phyloP scores from a whole-genome alignment of 2,329 filamentous ascomycete genomes.

The Ophiostoma tasmaniense region DNA sequence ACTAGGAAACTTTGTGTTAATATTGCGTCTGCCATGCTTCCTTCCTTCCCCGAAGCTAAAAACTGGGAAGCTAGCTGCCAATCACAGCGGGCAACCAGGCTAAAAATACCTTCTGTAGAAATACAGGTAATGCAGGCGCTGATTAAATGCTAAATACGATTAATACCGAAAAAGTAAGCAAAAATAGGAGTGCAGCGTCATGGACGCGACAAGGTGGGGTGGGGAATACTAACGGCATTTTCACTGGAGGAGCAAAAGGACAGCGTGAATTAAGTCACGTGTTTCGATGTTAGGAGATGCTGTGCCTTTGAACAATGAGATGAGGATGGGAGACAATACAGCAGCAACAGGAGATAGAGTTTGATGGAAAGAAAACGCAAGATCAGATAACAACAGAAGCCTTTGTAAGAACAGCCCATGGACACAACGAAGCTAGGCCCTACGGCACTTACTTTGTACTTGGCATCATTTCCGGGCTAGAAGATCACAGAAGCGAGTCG shows the following conservation, averaged over 20 bases:
- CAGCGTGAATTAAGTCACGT: not conserved
- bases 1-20: not conserved
- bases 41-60: not conserved
- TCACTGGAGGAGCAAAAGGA: not conserved
- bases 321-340: too few relatives aligned
- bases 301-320: not conserved
- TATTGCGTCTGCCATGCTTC: not conserved
- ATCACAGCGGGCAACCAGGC: not conserved
- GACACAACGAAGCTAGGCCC: not conserved
- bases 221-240: not conserved
- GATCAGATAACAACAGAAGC: too few relatives aligned
- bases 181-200: slow-evolving; percentile 2
- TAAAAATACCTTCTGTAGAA: not conserved
- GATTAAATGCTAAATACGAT: not conserved
- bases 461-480: not conserved
- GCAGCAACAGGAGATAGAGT: too few relatives aligned
- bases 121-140: not conserved
- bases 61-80: not conserved
- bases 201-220: not conserved
- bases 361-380: too few relatives aligned
- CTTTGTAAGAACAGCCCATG: not conserved
- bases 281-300: not conserved
- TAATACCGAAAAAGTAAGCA: not conserved
- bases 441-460: not conserved
- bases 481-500: not conserved